Conservation (phyloP, 192 early-diverging fungal genomes). For the Backusella morwellensis region DNA sequence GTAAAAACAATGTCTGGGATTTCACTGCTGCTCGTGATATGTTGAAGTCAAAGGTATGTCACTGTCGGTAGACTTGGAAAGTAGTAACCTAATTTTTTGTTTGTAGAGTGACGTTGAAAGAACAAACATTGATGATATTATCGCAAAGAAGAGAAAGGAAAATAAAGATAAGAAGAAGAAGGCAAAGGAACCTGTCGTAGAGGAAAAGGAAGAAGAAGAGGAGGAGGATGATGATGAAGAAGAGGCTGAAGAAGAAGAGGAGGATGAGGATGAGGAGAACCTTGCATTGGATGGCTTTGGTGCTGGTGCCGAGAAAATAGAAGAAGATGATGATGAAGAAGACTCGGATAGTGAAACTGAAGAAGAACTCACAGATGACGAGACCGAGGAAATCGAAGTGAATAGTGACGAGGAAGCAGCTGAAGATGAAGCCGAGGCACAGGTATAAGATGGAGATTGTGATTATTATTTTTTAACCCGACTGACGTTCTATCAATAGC, state of each 20-base stretch:
- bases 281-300: slow-evolving; percentile 31
- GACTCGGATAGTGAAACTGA: slow-evolving; percentile 44
- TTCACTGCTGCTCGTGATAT: slow-evolving; percentile 77
- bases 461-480: not conserved
- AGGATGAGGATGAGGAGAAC: slow-evolving; percentile 34
- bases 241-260: slow-evolving; percentile 7
- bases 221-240: slow-evolving; percentile 39
- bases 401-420: slow-evolving; percentile 36
- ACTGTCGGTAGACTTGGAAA: not conserved
- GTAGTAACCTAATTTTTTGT: not conserved
- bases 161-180: slow-evolving; percentile 19
- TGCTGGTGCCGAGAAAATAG: slow-evolving; percentile 24
- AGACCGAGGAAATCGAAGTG: slow-evolving; percentile 36
- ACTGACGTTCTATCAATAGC: slow-evolving; percentile 29
- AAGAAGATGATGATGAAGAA: slow-evolving; percentile 45
- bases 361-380: slow-evolving; percentile 45
- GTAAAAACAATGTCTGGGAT: slow-evolving; percentile 71
- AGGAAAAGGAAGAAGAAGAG: slow-evolving; percentile 45
- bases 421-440: slow-evolving; percentile 36
- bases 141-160: slow-evolving; percentile 37
- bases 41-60: slow-evolving; percentile 55
- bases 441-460: slow-evolving; percentile 2
- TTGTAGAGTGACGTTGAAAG: slow-evolving; percentile 8
- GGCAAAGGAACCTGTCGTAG: slow-evolving; percentile 29
- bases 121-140: slow-evolving; percentile 40